phyloP scores from a whole-genome alignment of 2,329 filamentous ascomycete species.

The Fonsecaea erecta region DNA sequence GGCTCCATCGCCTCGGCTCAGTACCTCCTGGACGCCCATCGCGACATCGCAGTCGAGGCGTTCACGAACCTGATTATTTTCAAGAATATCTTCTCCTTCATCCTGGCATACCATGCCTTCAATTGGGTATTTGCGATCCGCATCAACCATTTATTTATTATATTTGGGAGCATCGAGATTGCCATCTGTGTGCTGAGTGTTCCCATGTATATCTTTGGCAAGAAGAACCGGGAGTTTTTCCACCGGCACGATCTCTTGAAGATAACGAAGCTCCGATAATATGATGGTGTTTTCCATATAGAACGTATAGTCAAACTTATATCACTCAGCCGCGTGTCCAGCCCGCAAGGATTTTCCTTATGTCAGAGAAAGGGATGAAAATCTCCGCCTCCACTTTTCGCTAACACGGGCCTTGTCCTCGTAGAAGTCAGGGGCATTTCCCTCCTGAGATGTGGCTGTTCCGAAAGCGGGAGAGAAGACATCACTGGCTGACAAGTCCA shows the following conservation, averaged over 20 bases:
- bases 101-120: conserved; percentile 81
- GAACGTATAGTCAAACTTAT: not conserved
- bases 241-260: conserved; percentile 73
- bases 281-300: not conserved
- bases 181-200: conserved; percentile 74
- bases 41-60: conserved; percentile 83
- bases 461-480: not conserved
- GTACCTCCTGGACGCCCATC: conserved; percentile 92
- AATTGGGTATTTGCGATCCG: conserved; percentile 73
- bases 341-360: not conserved
- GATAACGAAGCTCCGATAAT: conserved; percentile 47
- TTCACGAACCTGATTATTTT: conserved; percentile 91
- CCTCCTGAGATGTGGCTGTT: not conserved
- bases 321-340: not conserved
- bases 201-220: conserved; percentile 78
- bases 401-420: not conserved
- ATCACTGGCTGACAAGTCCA: not conserved
- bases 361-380: not conserved
- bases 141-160: conserved; percentile 67
- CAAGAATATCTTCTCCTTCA: conserved; percentile 92
- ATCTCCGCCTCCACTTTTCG: not conserved
- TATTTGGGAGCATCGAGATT: conserved; percentile 76
- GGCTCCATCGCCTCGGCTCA: conserved; percentile 83
- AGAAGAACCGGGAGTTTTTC: conserved; percentile 75
- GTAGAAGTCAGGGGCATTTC: not conserved